phyloP scores from a whole-genome alignment of 2,329 filamentous ascomycete genomes.

The Scopulariopsis brevicaulis region DNA sequence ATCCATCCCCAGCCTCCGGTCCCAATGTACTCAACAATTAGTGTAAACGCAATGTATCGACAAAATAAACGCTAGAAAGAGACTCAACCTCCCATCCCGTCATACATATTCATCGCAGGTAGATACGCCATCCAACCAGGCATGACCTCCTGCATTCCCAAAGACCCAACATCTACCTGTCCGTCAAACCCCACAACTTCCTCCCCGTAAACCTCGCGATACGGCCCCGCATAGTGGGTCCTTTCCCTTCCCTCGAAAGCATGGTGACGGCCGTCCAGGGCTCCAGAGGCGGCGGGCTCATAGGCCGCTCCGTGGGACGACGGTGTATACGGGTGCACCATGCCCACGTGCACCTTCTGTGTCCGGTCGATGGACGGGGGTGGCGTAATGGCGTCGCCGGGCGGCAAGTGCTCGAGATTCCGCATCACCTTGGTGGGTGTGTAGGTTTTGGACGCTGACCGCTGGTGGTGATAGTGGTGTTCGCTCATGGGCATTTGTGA shows the following conservation, averaged over 20 bases:
- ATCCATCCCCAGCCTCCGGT: neutral
- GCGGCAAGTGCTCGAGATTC: conserved; percentile 17
- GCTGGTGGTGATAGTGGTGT: conserved; percentile 13
- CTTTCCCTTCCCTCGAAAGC: neutral
- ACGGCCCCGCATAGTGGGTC: neutral
- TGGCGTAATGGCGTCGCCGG: conserved; percentile 19
- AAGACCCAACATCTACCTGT: conserved; percentile 61
- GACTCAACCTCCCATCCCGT: conserved; percentile 10
- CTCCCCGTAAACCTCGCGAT: conserved; percentile 10
- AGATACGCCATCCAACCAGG: conserved; percentile 63
- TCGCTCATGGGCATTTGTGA: conserved; percentile 21
- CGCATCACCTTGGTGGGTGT: conserved; percentile 9
- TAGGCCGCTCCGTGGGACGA: conserved; percentile 28
- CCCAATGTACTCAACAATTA: neutral
- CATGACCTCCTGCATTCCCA: conserved; percentile 54
- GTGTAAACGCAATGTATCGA: neutral
- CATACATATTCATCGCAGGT: conserved; percentile 49
- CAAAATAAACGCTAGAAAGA: neutral
- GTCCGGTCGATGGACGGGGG: conserved; percentile 16
- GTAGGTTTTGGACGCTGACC: conserved; percentile 6
- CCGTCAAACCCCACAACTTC: conserved; percentile 60
- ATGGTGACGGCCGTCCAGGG: conserved; percentile 16
- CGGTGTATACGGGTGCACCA: conserved; percentile 21
- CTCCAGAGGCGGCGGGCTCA: conserved; percentile 23
- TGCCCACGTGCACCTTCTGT: conserved; percentile 14